Base-by-base conservation (phyloP, 768 basidiomycete species). In the Tricholoma furcatifolium region DNA sequence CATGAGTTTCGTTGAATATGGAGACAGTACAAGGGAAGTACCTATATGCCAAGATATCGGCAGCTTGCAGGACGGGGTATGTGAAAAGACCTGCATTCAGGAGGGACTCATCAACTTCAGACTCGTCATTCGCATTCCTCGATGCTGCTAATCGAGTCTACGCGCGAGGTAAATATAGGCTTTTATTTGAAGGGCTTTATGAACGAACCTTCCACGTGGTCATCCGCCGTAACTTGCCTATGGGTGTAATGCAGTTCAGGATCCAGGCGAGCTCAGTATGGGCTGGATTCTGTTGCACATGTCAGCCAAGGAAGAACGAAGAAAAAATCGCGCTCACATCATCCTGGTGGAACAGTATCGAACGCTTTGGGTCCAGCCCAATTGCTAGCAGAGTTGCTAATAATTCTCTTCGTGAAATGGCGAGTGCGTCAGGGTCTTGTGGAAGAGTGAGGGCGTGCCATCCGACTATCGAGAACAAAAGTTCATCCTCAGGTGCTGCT, bases 361-460 rank as follows among this genome's bases (percentile, higher is more conserved):
- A 86, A 57, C 82, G 73, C 51, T 82, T 74, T 1, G 89, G 88
- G 66, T 95, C 85, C 32, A 98, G 76, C 1, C 95, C 94, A 46
- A 92, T 78, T 0, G 95, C 92, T 7, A 98, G 74, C 14, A 98
- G 68, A 7, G 84, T 82, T 0, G 94, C 93, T 21, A 96, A 74
- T 81, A 91, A 85, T 41, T 94, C 86, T 47, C 74, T 76, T 40
- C 89, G 76, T 17, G 93, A 83, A 2, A 71, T 65, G 12, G 74
- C 72, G 7, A 98, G 77, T 11, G 71, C 65, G 34, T 70, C 65
- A 0, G 93, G 91, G 65, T 94, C 76, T 74, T 96, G 93, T 5
- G 93, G 93, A 21, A 98, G 74, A 2, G 94, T 98, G 61, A 98
- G 76, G 10, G 95, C 94, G 65, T 98, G 96, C 81, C 93, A 88